phyloP scores from a whole-genome alignment of 1,139 yeast genomes.

The Lodderomyces orthopsilosis region DNA sequence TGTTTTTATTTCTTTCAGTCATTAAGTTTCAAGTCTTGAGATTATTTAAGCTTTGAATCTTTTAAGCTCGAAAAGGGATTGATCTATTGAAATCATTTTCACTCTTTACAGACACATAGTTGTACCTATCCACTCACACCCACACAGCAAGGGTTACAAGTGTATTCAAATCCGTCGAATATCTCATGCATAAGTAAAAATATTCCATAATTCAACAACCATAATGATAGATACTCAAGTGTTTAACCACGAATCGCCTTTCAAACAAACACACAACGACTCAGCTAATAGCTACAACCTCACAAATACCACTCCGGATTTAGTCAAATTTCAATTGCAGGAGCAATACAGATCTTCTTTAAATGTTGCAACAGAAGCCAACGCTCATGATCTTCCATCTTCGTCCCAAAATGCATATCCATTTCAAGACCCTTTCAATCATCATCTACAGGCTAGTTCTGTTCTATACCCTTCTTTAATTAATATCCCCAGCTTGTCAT shows the following conservation, averaged over 20 bases:
- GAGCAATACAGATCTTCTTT: slow-evolving; percentile 35
- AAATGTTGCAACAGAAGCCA: slow-evolving; percentile 9
- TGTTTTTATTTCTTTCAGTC: neutral
- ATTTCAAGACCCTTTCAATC: neutral
- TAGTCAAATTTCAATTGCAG: slow-evolving; percentile 45
- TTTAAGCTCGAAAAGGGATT: too few species aligned
- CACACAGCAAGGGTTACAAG: too few species aligned
- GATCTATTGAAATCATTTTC: too few species aligned
- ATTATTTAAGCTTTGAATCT: too few species aligned
- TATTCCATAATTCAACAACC: too few species aligned
- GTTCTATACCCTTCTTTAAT: neutral
- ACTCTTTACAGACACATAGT: too few species aligned
- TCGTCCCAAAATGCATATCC: neutral
- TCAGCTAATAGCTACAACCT: slow-evolving; percentile 25
- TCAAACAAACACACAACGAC: slow-evolving; percentile 31
- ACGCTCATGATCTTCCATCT: neutral
- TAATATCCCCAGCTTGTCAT: neutral
- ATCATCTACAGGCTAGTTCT: neutral
- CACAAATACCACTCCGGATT: slow-evolving; percentile 40
- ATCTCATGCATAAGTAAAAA: neutral
- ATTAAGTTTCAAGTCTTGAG: too few species aligned
- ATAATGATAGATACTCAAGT: slow-evolving; percentile 35
- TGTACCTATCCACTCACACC: too few species aligned
- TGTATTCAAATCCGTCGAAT: too few species aligned
- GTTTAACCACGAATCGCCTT: slow-evolving; percentile 39